These are phyloP conservation scores for Colletotrichum gloeosporioides DNA, from an alignment of 2,329 filamentous ascomycete genomes.

Conservation along the genomic window DNA sequence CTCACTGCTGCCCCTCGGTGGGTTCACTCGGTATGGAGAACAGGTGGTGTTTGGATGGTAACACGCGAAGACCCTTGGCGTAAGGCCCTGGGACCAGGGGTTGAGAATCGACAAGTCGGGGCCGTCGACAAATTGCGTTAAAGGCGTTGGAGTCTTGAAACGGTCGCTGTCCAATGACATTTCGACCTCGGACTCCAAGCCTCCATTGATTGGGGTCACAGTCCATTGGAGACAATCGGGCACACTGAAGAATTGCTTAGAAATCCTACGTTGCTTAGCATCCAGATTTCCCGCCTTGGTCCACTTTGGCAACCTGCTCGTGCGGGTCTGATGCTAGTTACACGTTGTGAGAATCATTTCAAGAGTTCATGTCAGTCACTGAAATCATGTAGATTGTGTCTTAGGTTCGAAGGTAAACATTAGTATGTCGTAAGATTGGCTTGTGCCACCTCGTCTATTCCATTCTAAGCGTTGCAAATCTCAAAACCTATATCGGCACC, in stretches of 20 bases:
- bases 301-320: neutral
- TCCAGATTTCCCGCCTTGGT: neutral
- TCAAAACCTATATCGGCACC: accelerated
- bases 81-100: neutral
- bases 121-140: neutral
- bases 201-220: conserved; percentile 11
- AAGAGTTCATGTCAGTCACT: neutral
- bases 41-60: neutral
- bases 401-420: accelerated
- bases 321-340: neutral
- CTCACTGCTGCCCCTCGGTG: neutral
- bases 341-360: neutral
- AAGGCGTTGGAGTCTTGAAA: neutral
- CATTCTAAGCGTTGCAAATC: neutral
- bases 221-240: neutral
- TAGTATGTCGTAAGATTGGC: neutral
- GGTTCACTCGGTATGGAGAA: neutral
- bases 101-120: neutral
- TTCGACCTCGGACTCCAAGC: neutral
- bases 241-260: neutral
- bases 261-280: neutral
- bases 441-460: neutral
- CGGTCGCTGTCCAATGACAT: neutral
- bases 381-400: neutral
- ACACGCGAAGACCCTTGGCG: neutral